A percentile compares a stretch with the other conserved stretches of the same genome.
phyloP scores from a whole-genome alignment of 306 rosid genomes.

The Cucurbita argyrosperma region DNA sequence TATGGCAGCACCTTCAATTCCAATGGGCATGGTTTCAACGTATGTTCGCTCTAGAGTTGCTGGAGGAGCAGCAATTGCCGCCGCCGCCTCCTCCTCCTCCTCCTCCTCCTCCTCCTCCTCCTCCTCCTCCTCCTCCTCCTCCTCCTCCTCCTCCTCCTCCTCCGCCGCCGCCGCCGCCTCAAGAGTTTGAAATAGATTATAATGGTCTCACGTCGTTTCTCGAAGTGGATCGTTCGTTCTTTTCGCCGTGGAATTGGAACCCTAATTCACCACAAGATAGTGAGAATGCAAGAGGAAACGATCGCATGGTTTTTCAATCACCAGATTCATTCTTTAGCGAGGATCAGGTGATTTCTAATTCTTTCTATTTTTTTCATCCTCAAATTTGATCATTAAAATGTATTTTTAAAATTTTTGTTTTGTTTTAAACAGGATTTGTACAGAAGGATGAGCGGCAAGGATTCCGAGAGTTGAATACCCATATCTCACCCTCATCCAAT shows the following conservation, averaged over 20 bases:
- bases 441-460: too few relatives aligned
- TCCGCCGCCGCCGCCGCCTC: not conserved
- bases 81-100: not conserved
- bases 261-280: not conserved
- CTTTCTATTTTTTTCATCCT: too few relatives aligned
- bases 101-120: too few relatives aligned
- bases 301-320: not conserved
- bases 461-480: too few relatives aligned
- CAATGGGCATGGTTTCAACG: not conserved
- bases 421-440: too few relatives aligned
- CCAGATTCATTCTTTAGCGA: not conserved
- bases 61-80: not conserved
- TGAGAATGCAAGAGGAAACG: not conserved
- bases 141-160: not conserved
- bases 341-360: not conserved
- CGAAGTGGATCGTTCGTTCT: conserved; percentile 5
- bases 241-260: conserved; percentile 11
- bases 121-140: too few relatives aligned
- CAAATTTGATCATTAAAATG: too few relatives aligned
- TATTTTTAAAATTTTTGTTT: too few relatives aligned
- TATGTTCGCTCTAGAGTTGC: not conserved
- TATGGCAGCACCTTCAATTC: not conserved
- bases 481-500: too few relatives aligned
- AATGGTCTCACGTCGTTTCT: conserved; percentile 12
- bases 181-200: not conserved